phyloP scores from a whole-genome alignment of 306 rosid genomes.

The Benincasa hispida region DNA sequence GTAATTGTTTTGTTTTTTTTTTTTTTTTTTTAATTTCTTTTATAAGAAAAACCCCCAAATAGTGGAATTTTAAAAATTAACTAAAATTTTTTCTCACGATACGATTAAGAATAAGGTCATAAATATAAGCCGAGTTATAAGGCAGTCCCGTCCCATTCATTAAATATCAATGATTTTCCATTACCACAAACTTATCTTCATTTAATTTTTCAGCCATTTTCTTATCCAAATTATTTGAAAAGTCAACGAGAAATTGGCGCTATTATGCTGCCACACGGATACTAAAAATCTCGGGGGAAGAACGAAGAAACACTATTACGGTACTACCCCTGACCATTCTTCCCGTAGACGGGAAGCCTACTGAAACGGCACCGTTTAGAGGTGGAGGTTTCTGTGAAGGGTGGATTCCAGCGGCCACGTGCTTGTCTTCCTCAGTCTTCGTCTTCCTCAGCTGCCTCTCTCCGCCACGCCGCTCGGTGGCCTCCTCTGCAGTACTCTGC shows the following conservation, averaged over 20 bases:
- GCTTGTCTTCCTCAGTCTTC: background rate
- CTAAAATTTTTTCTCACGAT: background rate
- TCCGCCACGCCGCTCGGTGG: constrained; percentile 5
- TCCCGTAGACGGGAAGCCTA: background rate
- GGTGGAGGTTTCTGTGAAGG: background rate
- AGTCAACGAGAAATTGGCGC: background rate
- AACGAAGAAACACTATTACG: background rate
- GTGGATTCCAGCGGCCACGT: background rate
- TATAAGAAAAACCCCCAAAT: too few relatives aligned
- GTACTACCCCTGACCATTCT: background rate
- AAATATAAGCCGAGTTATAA: too few relatives aligned
- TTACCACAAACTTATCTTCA: background rate
- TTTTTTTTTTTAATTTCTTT: too few relatives aligned
- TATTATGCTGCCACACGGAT: too few relatives aligned
- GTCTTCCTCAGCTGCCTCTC: background rate
- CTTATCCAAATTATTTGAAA: background rate
- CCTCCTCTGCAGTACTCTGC: background rate
- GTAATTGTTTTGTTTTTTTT: too few relatives aligned
- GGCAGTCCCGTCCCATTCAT: background rate
- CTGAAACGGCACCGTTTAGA: background rate
- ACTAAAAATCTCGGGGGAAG: background rate
- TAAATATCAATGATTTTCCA: background rate
- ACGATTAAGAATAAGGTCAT: too few relatives aligned
- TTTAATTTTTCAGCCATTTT: background rate
- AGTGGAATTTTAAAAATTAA: too few relatives aligned